These are phyloP conservation scores for Neobulgaria alba DNA, from an alignment of 2,329 filamentous ascomycete genomes.

Conservation along the genomic window DNA sequence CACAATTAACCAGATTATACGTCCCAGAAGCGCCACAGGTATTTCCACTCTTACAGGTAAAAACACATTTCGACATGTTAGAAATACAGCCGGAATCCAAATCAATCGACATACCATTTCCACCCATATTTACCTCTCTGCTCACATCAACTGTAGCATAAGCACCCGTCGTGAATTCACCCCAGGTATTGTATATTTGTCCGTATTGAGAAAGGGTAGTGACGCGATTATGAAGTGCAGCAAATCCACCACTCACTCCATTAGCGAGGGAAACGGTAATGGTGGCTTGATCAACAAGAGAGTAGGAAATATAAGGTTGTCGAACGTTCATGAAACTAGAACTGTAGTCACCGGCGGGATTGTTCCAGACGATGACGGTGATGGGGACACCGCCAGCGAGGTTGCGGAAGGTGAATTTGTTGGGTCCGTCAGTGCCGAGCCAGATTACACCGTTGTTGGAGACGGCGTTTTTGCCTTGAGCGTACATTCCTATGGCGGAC, in stretches of 20 bases:
- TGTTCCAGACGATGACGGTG: not conserved
- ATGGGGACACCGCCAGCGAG: not conserved
- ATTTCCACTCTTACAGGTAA: not conserved
- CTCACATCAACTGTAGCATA: constrained; percentile 8
- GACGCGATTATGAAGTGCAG: constrained; percentile 7
- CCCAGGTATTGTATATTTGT: constrained; percentile 12
- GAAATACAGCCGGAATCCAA: not conserved
- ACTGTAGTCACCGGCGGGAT: not conserved
- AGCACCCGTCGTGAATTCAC: constrained; percentile 9
- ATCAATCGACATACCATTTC: constrained; percentile 3
- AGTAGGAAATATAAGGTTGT: constrained; percentile 4
- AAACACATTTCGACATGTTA: not conserved
- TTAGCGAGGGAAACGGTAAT: constrained; percentile 9
- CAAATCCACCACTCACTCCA: constrained; percentile 5
- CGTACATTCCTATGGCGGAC: constrained; percentile 6
- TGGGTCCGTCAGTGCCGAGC: constrained; percentile 9
- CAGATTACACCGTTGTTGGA: constrained; percentile 4
- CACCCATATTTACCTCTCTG: constrained; percentile 9
- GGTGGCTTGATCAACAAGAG: constrained; percentile 1
- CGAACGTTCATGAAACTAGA: not conserved
- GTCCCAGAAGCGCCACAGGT: not conserved
- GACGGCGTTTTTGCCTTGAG: constrained; percentile 5
- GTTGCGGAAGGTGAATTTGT: constrained; percentile 5
- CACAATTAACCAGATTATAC: not conserved
- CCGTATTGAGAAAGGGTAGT: constrained; percentile 4